Evolutionary conservation across 2,329 filamentous ascomycete genomes (phyloP).

Genomic region (Ceratocystis destructans): DNA sequence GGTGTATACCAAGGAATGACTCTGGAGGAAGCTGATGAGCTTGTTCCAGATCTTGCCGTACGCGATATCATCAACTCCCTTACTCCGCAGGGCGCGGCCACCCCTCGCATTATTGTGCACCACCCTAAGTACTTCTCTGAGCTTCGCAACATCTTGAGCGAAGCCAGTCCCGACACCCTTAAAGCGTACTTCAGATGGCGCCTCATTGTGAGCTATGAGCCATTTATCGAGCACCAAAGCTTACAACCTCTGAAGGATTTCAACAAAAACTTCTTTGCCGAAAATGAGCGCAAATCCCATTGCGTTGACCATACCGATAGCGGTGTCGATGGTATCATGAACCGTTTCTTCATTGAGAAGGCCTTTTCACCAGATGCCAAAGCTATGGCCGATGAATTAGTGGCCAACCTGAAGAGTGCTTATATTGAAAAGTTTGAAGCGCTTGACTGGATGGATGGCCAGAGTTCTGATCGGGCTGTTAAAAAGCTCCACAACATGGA

Average conservation of each 20-base stretch:
- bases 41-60: slow-evolving; percentile 44
- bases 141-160: slow-evolving; percentile 40
- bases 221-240: slow-evolving; percentile 43
- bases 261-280: slow-evolving; percentile 43
- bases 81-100: slow-evolving; percentile 23
- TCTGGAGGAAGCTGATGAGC: slow-evolving; percentile 38
- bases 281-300: slow-evolving; percentile 51
- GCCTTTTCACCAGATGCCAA: slow-evolving; percentile 55
- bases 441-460: slow-evolving; percentile 51
- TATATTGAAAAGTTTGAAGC: slow-evolving; percentile 47
- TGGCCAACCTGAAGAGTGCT: slow-evolving; percentile 54
- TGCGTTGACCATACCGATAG: slow-evolving; percentile 46
- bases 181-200: slow-evolving; percentile 53
- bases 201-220: slow-evolving; percentile 39
- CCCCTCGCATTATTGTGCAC: slow-evolving; percentile 42
- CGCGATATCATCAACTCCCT: slow-evolving; percentile 39
- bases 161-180: slow-evolving; percentile 41
- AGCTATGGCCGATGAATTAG: slow-evolving; percentile 53
- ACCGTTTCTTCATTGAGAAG: slow-evolving; percentile 56
- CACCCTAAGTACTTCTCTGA: slow-evolving; percentile 48
- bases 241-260: slow-evolving; percentile 49
- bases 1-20: slow-evolving; percentile 53
- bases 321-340: slow-evolving; percentile 53
- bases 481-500: slow-evolving; percentile 53
- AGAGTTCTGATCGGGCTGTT: slow-evolving; percentile 44